These are phyloP conservation scores for Colletotrichum limetticola DNA, from an alignment of 2,329 filamentous ascomycete species.

Conservation along the genomic window DNA sequence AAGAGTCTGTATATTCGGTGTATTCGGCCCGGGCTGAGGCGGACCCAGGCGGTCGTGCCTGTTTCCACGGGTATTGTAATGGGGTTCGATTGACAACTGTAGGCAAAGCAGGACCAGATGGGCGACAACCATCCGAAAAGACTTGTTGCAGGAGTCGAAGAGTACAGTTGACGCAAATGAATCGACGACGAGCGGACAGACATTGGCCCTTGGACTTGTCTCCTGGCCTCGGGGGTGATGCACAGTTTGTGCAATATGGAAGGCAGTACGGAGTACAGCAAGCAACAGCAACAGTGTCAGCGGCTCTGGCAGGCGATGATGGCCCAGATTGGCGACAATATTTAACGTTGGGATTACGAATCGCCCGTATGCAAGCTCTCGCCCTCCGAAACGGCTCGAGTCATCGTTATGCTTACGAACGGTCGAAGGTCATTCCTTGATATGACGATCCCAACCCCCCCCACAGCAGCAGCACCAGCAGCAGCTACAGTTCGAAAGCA, in stretches of 20 bases:
- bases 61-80: not conserved
- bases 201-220: not conserved
- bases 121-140: not conserved
- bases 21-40: constrained; percentile 5
- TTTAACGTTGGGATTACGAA: constrained; percentile 23
- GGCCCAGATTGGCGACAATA: constrained; percentile 26
- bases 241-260: constrained; percentile 18
- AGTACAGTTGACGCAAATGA: constrained; percentile 7
- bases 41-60: not conserved
- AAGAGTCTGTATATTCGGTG: constrained; percentile 1
- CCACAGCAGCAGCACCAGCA: not conserved
- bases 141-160: not conserved
- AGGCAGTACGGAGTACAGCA: not conserved
- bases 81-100: not conserved
- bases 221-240: not conserved
- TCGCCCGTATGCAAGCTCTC: constrained; percentile 16
- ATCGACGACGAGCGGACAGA: constrained; percentile 10
- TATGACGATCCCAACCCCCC: constrained; percentile 17
- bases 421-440: constrained; percentile 25
- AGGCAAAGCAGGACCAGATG: not conserved
- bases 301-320: not conserved
- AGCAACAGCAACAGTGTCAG: not conserved
- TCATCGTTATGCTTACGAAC: constrained; percentile 23
- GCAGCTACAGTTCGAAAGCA: constrained; percentile 21
- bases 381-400: constrained; percentile 33